phyloP scores from a whole-genome alignment of 306 rosid genomes.

The Prinsepia uniflora region DNA sequence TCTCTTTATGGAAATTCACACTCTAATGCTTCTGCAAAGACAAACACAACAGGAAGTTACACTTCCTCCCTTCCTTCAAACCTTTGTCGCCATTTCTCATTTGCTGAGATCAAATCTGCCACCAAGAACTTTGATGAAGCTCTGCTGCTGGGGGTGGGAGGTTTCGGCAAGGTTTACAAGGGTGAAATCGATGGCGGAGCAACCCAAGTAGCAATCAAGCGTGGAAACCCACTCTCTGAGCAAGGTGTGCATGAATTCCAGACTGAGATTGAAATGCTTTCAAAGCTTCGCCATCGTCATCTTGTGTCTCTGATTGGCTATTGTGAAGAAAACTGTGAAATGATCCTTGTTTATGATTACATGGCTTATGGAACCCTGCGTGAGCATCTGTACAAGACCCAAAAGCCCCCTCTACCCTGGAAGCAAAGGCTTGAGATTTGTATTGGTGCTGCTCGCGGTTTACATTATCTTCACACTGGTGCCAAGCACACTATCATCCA shows the following conservation, averaged over 20 bases:
- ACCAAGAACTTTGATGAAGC: slow-evolving; percentile 89
- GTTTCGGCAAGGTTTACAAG: slow-evolving; percentile 93
- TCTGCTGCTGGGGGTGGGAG: slow-evolving; percentile 95
- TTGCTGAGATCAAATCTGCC: slow-evolving; percentile 88
- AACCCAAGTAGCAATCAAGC: slow-evolving; percentile 86
- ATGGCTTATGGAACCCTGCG: slow-evolving; percentile 95
- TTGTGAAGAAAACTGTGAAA: slow-evolving; percentile 92
- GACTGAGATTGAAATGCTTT: slow-evolving; percentile 99
- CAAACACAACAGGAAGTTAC: slow-evolving; percentile 89
- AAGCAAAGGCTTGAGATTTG: slow-evolving; percentile 99
- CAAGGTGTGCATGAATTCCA: slow-evolving; percentile 99
- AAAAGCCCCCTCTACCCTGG: slow-evolving; percentile 96
- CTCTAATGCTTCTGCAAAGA: slow-evolving; percentile 84
- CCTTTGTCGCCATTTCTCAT: slow-evolving; percentile 97
- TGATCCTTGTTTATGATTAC: slow-evolving; percentile 95
- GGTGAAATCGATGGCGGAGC: slow-evolving; percentile 85
- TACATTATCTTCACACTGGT: slow-evolving; percentile 96
- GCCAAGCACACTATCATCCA: slow-evolving; percentile 97
- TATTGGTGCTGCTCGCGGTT: slow-evolving; percentile 96
- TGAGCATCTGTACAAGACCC: slow-evolving; percentile 96
- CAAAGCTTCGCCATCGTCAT: slow-evolving; percentile 98
- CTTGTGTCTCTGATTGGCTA: slow-evolving; percentile 94
- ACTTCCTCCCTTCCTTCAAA: slow-evolving; percentile 86
- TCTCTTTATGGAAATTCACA: slow-evolving; percentile 92
- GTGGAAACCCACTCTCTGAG: slow-evolving; percentile 94